Evolutionary conservation across 352 stramenopile genomes (phyloP).

Genomic region (Phytophthora tentaculata): DNA sequence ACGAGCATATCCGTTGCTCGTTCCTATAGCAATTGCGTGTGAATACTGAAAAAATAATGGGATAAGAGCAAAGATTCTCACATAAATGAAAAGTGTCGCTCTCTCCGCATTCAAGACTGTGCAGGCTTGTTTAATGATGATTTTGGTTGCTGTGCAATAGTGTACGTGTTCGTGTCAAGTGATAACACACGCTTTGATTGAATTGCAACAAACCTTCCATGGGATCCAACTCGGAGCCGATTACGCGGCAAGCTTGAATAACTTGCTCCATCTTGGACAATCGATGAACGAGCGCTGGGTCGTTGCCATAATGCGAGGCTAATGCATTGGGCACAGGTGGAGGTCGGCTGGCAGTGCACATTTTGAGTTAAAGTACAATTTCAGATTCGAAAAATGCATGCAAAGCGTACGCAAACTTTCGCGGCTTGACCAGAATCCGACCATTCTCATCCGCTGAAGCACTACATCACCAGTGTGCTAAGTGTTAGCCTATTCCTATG

Average conservation of each 20-base stretch:
- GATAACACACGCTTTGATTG: not conserved
- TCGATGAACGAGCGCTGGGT: constrained; percentile 60
- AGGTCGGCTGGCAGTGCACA: constrained; percentile 11
- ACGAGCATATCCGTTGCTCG: constrained; percentile 79
- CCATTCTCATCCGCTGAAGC: constrained; percentile 86
- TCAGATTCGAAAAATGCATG: not conserved
- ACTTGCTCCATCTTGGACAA: constrained; percentile 79
- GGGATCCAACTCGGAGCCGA: constrained; percentile 81
- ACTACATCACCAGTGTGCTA: constrained; percentile 31
- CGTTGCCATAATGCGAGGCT: constrained; percentile 23
- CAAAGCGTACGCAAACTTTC: constrained; percentile 60
- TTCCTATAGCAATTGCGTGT: constrained; percentile 52
- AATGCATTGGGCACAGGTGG: not conserved
- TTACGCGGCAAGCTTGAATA: constrained; percentile 77
- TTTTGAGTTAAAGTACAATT: not conserved
- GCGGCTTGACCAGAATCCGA: constrained; percentile 73
- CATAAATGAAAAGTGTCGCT: constrained; percentile 91
- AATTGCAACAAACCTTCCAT: constrained; percentile 55
- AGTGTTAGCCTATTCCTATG: too few species aligned
- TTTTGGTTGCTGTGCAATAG: constrained; percentile 63
- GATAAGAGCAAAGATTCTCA: constrained; percentile 24
- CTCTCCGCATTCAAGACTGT: constrained; percentile 89
- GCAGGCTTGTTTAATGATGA: constrained; percentile 89
- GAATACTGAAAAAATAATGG: not conserved
- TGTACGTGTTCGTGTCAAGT: not conserved